Percentiles rank a stretch among this genome's conserved stretches.
Evolutionary conservation across 2,329 filamentous ascomycete species (phyloP).

Genomic region (Venturia oleaginea): DNA sequence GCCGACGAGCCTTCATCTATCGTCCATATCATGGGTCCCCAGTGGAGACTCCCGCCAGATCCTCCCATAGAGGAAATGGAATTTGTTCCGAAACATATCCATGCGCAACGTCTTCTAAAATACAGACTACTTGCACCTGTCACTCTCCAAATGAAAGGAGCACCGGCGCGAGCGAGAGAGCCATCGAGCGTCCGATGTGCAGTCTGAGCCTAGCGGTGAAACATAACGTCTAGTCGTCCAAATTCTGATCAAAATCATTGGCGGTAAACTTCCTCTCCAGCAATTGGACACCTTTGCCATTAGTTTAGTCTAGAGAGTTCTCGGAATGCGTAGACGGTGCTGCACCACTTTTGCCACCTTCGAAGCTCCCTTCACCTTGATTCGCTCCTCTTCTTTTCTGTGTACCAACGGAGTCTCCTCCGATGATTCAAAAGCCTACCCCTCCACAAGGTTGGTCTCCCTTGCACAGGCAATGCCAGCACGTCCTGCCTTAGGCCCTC

Average conservation of each 20-base stretch:
- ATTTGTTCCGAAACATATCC: not conserved
- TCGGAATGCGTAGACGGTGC: not conserved
- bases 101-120: constrained; percentile 2
- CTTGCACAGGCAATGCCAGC: not conserved
- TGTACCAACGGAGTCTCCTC: not conserved
- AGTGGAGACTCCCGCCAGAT: not conserved
- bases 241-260: not conserved
- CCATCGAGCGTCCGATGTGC: not conserved
- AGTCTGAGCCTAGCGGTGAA: not conserved
- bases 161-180: not conserved
- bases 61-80: not conserved
- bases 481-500: not conserved
- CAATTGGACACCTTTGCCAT: not conserved
- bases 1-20: not conserved
- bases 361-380: not conserved
- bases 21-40: not conserved
- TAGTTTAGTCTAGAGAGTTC: not conserved
- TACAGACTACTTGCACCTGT: not conserved
- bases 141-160: not conserved
- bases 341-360: not conserved
- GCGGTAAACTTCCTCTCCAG: not conserved
- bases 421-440: not conserved
- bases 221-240: not conserved
- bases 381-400: not conserved
- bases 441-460: not conserved